Percentiles rank a stretch among this genome's conserved stretches.
These are phyloP conservation scores for Coccomyxa subellipsoidea DNA, from an alignment of 163 green algal species.

Conservation along the genomic window DNA sequence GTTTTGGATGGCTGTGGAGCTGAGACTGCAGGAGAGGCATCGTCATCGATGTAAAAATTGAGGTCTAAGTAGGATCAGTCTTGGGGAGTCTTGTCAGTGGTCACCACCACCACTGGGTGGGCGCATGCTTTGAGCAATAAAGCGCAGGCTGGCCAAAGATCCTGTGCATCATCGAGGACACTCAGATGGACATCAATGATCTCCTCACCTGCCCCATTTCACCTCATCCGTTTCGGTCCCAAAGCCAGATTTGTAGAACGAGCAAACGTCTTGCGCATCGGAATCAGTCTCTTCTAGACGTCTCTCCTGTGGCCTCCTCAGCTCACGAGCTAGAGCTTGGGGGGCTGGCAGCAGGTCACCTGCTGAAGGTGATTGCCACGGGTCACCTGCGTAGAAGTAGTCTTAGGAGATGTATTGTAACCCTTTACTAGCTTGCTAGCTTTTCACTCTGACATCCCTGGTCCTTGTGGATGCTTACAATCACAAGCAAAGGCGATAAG, in stretches of 20 bases:
- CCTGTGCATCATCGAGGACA: too few species aligned
- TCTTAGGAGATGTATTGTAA: not conserved
- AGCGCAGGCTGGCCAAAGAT: too few species aligned
- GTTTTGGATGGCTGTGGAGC: not conserved
- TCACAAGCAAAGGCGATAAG: not conserved
- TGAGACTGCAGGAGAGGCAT: not conserved
- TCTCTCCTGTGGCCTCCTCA: not conserved
- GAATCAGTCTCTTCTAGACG: not conserved
- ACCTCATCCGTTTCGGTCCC: not conserved
- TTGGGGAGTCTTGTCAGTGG: too few species aligned
- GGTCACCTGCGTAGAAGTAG: not conserved
- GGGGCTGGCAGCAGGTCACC: not conserved
- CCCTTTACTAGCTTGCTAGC: not conserved
- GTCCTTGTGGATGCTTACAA: not conserved
- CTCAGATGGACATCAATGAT: not conserved
- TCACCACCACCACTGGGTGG: too few species aligned
- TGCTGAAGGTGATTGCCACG: not conserved
- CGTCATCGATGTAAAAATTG: too few species aligned
- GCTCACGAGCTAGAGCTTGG: not conserved
- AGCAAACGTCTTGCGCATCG: not conserved
- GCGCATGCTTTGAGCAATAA: too few species aligned
- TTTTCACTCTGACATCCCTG: not conserved
- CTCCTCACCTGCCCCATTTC: not conserved
- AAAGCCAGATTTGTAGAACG: not conserved
- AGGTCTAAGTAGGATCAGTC: not conserved